Conservation (phyloP, 352 stramenopile species). For the Globisporangium paroecandrum region DNA sequence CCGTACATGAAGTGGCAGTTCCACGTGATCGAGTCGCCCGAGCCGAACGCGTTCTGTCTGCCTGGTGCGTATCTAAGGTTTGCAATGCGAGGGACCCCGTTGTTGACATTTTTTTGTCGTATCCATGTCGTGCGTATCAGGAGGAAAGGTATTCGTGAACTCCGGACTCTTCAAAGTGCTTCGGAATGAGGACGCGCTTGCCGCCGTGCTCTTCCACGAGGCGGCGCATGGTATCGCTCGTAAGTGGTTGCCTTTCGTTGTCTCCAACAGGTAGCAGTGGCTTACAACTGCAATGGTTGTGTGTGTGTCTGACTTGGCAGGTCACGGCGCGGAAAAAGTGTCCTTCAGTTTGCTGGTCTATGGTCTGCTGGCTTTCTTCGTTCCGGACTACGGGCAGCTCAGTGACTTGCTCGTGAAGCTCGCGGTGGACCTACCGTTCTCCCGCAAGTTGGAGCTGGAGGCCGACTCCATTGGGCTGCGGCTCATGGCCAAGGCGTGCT, state of each 20-base stretch:
- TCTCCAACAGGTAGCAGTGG: too few relatives aligned
- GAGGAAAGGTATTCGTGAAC: conserved; percentile 73
- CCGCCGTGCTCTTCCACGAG: conserved; percentile 71
- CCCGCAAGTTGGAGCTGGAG: conserved; percentile 50
- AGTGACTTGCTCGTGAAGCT: conserved; percentile 55
- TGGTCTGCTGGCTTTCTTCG: conserved; percentile 42
- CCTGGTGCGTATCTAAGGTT: conserved; percentile 22
- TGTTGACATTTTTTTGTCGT: neutral
- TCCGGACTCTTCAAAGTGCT: conserved; percentile 70
- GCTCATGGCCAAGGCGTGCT: conserved; percentile 60
- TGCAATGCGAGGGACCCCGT: neutral
- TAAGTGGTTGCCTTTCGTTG: conserved; percentile 20
- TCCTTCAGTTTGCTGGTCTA: conserved; percentile 64
- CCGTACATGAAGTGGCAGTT: conserved; percentile 71
- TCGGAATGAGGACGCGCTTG: conserved; percentile 54
- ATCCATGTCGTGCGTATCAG: neutral
- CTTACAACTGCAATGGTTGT: neutral
- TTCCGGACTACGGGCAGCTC: conserved; percentile 51
- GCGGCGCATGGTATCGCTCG: conserved; percentile 62
- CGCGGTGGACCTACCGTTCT: conserved; percentile 52
- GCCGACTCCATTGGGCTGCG: conserved; percentile 51
- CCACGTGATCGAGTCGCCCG: conserved; percentile 57
- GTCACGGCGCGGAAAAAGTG: conserved; percentile 69
- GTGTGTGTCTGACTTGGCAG: conserved; percentile 21
- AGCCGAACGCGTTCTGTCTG: conserved; percentile 74